Conservation (phyloP, 345 rosid genomes). For the Populus tremula region DNA sequence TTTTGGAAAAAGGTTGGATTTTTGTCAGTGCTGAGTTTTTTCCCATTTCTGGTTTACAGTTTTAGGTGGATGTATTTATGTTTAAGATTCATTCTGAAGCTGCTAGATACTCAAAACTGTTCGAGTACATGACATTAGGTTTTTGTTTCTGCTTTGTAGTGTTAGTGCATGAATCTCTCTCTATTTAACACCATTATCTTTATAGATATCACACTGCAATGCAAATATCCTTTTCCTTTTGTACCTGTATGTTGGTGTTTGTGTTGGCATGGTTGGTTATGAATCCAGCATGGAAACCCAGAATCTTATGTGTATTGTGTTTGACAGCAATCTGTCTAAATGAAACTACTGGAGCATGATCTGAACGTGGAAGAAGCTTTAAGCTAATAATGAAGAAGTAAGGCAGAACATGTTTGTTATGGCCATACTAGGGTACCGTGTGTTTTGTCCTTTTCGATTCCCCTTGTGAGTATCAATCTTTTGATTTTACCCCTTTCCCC, state of each 20-base stretch:
- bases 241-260: neutral
- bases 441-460: neutral
- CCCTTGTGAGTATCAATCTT: neutral
- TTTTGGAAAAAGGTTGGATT: too few species aligned
- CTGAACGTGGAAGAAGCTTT: neutral
- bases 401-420: neutral
- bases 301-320: neutral
- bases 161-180: neutral
- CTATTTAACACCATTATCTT: neutral
- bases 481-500: neutral
- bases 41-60: neutral
- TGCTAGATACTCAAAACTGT: neutral
- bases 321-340: neutral
- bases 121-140: neutral
- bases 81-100: neutral
- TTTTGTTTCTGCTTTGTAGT: neutral
- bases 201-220: neutral
- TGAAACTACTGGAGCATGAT: neutral
- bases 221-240: neutral
- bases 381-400: neutral
- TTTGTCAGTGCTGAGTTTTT: neutral
- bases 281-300: neutral
- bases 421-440: neutral
- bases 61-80: neutral
- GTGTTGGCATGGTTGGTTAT: neutral